Conservation (phyloP, 805 yeast genomes). For the Phaffomyces antillensis region DNA sequence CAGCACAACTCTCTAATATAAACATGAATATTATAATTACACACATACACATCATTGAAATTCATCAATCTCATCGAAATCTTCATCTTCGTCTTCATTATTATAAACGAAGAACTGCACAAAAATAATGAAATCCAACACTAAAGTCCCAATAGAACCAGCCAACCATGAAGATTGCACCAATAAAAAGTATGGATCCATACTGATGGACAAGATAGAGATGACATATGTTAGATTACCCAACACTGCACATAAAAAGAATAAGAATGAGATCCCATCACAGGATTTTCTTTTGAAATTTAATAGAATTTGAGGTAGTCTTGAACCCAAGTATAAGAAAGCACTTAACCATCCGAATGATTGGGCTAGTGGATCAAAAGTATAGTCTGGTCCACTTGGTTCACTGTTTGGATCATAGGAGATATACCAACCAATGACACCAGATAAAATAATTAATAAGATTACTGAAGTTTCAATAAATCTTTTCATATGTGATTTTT, state of each 20-base stretch:
- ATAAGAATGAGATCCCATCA: conserved; percentile 90
- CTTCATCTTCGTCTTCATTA: conserved; percentile 1
- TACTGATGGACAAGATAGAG: conserved; percentile 71
- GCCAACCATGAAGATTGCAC: conserved; percentile 90
- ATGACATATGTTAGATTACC: conserved; percentile 90
- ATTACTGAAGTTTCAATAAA: conserved; percentile 36
- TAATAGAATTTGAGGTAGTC: conserved; percentile 85
- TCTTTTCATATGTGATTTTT: conserved; percentile 17
- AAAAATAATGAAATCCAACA: conserved; percentile 77
- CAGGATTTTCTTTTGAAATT: conserved; percentile 85
- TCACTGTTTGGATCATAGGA: conserved; percentile 40
- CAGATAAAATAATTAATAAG: conserved; percentile 67
- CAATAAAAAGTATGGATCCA: conserved; percentile 59
- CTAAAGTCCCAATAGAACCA: conserved; percentile 84
- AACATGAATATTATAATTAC: too few relatives aligned
- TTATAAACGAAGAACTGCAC: conserved; percentile 74
- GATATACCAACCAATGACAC: conserved; percentile 82
- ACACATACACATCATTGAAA: too few relatives aligned
- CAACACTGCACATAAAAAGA: conserved; percentile 89
- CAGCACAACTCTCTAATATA: too few relatives aligned
- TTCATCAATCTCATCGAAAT: background rate
- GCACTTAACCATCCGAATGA: conserved; percentile 80
- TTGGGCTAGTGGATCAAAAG: conserved; percentile 76
- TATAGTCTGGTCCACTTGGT: conserved; percentile 36
- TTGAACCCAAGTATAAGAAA: conserved; percentile 69